These are phyloP conservation scores for Hordeum pubiflorum DNA, from an alignment of 202 grass and related monocot species.

Conservation along the genomic window DNA sequence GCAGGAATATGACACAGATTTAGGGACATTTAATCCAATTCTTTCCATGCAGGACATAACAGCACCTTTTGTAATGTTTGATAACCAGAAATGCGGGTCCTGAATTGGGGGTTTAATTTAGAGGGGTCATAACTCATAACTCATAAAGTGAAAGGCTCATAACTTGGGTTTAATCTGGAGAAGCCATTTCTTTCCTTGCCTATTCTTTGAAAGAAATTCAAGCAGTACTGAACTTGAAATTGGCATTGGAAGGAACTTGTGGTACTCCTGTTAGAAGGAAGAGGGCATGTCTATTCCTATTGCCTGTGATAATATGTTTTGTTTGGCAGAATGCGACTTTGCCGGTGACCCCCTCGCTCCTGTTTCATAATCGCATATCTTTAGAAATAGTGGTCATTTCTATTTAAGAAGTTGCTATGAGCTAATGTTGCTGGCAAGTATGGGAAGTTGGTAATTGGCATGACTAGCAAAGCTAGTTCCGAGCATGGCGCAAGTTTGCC, in stretches of 20 bases:
- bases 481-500: neutral
- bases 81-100: neutral
- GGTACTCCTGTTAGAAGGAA: neutral
- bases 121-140: neutral
- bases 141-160: neutral
- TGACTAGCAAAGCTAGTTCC: neutral
- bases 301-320: neutral
- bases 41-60: neutral
- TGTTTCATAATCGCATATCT: neutral
- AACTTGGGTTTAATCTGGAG: neutral
- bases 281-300: neutral
- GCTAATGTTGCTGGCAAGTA: neutral
- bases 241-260: neutral
- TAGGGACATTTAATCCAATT: neutral
- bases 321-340: neutral
- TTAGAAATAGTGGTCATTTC: neutral
- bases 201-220: neutral
- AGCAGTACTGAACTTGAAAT: neutral
- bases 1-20: neutral
- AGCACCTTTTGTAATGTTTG: neutral
- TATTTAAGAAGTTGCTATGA: neutral
- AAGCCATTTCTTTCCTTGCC: neutral
- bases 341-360: neutral
- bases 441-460: conserved; percentile 1
- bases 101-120: conserved; percentile 2